phyloP scores from a whole-genome alignment of 1,139 yeast genomes.

The Nakaseomyces uthaithaninus region DNA sequence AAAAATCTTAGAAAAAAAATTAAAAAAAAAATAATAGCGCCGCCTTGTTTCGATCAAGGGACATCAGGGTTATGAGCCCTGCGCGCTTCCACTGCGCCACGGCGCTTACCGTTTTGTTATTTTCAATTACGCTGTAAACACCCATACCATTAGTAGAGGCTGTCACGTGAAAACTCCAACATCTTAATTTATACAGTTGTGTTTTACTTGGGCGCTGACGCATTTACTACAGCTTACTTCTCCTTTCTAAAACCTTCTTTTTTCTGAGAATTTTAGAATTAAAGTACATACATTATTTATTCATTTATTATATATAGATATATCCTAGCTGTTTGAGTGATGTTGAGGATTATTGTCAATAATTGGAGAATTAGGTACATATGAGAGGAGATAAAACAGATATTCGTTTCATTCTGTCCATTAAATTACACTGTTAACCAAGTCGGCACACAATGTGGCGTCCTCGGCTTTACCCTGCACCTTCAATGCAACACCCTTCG shows the following conservation, averaged over 20 bases:
- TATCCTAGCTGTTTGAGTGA: no score
- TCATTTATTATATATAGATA: no score
- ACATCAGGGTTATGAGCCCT: conserved; percentile 99
- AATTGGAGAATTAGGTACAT: no score
- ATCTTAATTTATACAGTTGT: neutral
- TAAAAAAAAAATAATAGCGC: conserved; percentile 51
- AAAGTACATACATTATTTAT: neutral
- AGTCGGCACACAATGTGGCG: conserved; percentile 40
- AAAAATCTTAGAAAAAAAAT: neutral
- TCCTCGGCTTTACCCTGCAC: conserved; percentile 62
- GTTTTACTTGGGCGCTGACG: no score
- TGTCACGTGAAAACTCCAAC: neutral
- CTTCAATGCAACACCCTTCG: conserved; percentile 74
- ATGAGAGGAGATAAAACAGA: no score
- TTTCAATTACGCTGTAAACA: neutral
- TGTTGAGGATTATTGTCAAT: no score
- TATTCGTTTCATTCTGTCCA: conserved; percentile 1
- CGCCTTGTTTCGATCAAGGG: conserved; percentile 99
- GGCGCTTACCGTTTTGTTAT: conserved; percentile 40
- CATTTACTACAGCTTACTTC: no score
- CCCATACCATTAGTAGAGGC: neutral
- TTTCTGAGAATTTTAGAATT: neutral
- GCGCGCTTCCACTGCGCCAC: conserved; percentile 99
- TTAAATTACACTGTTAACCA: conserved; percentile 38
- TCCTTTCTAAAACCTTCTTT: no score